phyloP scores from a whole-genome alignment of 1,284 basidiomycete species.

The Malassezia vespertilionis region DNA sequence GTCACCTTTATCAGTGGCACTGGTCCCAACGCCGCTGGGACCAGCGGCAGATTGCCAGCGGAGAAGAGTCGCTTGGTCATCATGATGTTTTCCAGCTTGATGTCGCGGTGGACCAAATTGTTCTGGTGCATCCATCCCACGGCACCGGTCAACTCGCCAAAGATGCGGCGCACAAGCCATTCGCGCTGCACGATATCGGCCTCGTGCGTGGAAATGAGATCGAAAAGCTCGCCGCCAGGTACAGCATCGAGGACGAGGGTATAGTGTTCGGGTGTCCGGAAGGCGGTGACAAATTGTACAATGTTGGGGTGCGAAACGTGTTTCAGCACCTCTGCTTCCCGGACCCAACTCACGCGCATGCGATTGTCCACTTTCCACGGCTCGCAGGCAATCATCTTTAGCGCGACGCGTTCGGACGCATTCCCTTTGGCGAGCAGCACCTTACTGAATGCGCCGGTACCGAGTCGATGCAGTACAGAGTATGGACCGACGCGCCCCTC shows the following conservation, averaged over 20 bases:
- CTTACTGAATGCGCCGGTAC: slow-evolving; percentile 42
- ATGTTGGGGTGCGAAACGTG: slow-evolving; percentile 76
- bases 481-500: slow-evolving; percentile 31
- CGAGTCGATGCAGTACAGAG: slow-evolving; percentile 29
- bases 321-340: slow-evolving; percentile 77
- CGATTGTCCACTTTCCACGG: slow-evolving; percentile 56
- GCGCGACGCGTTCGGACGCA: slow-evolving; percentile 56
- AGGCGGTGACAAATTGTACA: slow-evolving; percentile 62
- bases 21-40: slow-evolving; percentile 42
- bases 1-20: slow-evolving; percentile 69
- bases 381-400: slow-evolving; percentile 67
- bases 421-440: slow-evolving; percentile 26
- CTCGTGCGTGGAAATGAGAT: slow-evolving; percentile 59
- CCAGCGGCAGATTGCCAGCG: slow-evolving; percentile 10
- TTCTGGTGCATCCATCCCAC: slow-evolving; percentile 82
- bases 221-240: slow-evolving; percentile 71
- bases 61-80: slow-evolving; percentile 29
- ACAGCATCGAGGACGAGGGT: slow-evolving; percentile 70
- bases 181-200: slow-evolving; percentile 53
- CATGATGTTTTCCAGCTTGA: slow-evolving; percentile 68
- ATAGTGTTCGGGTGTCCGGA: slow-evolving; percentile 65
- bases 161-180: slow-evolving; percentile 62
- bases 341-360: slow-evolving; percentile 69
- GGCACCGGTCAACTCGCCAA: slow-evolving; percentile 66
- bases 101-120: slow-evolving; percentile 77